These are phyloP conservation scores for Apophysomyces variabilis DNA, from an alignment of 371 early-diverging fungal genomes.

Conservation along the genomic window DNA sequence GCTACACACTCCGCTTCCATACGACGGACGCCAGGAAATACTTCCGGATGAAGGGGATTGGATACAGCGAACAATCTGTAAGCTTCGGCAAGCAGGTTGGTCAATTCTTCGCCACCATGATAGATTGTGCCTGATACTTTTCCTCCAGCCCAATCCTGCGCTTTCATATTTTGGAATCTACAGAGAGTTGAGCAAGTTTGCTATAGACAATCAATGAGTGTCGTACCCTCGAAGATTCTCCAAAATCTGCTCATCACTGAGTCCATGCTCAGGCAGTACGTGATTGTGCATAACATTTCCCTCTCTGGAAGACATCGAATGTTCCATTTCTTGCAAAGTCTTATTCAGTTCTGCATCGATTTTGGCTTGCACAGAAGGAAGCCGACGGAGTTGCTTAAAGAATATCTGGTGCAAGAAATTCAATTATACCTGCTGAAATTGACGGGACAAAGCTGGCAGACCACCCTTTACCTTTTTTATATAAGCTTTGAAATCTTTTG, in stretches of 20 bases:
- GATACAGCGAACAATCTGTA: slow-evolving; percentile 84
- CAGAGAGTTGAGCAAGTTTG: slow-evolving; percentile 14
- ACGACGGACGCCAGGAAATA: slow-evolving; percentile 93
- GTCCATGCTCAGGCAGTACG: slow-evolving; percentile 67
- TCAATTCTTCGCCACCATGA: slow-evolving; percentile 86
- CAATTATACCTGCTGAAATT: neutral
- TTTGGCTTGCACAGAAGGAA: slow-evolving; percentile 61
- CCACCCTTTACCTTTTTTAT: slow-evolving; percentile 41
- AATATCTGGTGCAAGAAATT: slow-evolving; percentile 37
- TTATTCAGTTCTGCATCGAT: slow-evolving; percentile 69
- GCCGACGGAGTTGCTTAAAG: slow-evolving; percentile 61
- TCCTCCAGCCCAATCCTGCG: slow-evolving; percentile 86
- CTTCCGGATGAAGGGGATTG: slow-evolving; percentile 95
- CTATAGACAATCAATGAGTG: neutral
- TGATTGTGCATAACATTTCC: slow-evolving; percentile 64
- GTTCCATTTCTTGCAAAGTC: slow-evolving; percentile 75
- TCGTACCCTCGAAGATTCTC: slow-evolving; percentile 60
- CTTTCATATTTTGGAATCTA: slow-evolving; percentile 47
- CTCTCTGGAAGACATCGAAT: slow-evolving; percentile 67
- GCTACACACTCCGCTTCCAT: slow-evolving; percentile 95
- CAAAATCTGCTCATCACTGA: slow-evolving; percentile 63
- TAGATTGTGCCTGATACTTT: slow-evolving; percentile 92
- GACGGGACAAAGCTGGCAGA: neutral
- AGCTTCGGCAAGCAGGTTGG: slow-evolving; percentile 76
- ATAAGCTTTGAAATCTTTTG: slow-evolving; percentile 51